These are phyloP conservation scores for Metarhizium humberi DNA, from an alignment of 2,329 filamentous ascomycete species.

Conservation along the genomic window DNA sequence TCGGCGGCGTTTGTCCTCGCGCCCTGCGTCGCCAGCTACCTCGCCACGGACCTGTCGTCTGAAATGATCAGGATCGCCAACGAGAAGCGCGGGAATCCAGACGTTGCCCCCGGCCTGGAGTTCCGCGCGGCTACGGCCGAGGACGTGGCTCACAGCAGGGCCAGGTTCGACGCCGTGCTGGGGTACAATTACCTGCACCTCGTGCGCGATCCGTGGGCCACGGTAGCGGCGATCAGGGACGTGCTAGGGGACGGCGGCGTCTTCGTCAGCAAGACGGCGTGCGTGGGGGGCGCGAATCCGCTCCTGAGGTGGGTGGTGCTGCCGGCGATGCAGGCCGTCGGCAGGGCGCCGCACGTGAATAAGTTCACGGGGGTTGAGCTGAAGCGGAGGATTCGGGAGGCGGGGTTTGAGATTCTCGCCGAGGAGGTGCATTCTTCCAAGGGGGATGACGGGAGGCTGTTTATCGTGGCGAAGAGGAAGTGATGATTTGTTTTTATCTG, in stretches of 20 bases:
- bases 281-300: conserved; percentile 7
- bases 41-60: conserved; percentile 10
- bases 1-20: conserved; percentile 11
- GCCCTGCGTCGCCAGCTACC: conserved; percentile 2
- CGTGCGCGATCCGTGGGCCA: conserved; percentile 8
- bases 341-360: conserved; percentile 2
- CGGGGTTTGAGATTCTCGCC: conserved; percentile 8
- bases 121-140: conserved; percentile 2
- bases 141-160: not conserved
- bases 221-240: conserved; percentile 2
- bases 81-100: not conserved
- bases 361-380: conserved; percentile 3
- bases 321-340: conserved; percentile 5
- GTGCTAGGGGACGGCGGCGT: conserved; percentile 8
- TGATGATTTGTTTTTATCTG: not conserved
- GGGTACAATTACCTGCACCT: conserved; percentile 12
- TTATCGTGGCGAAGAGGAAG: conserved; percentile 9
- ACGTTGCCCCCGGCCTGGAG: not conserved
- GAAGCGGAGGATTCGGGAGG: not conserved
- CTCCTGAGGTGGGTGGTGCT: conserved; percentile 1
- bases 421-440: conserved; percentile 7
- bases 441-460: conserved; percentile 6
- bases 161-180: conserved; percentile 6
- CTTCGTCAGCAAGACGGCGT: conserved; percentile 12
- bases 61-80: conserved; percentile 8